Conservation (phyloP, 257 asterid species). For the Penstemon eatonii region DNA sequence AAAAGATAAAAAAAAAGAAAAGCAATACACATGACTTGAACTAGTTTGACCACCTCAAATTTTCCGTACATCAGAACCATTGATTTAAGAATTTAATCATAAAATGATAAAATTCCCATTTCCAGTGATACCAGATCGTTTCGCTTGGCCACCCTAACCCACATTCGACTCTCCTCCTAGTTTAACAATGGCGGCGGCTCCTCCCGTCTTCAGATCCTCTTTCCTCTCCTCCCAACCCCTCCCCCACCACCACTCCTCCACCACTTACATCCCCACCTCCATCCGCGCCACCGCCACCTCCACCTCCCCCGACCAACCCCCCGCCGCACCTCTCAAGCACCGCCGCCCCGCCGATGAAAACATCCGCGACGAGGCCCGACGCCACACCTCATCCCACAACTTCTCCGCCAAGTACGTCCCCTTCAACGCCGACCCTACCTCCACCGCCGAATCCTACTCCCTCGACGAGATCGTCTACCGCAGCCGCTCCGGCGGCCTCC, state of each 20-base stretch:
- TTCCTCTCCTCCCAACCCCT: constrained; percentile 49
- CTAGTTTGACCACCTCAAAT: no score
- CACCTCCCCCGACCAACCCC: constrained; percentile 39
- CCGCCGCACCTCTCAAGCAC: constrained; percentile 39
- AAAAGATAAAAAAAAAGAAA: no score
- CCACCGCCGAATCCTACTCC: constrained; percentile 60
- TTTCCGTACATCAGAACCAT: no score
- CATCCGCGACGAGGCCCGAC: constrained; percentile 88
- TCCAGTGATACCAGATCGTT: no score
- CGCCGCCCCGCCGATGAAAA: constrained; percentile 73
- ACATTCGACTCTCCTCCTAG: constrained; percentile 20
- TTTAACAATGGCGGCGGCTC: constrained; percentile 72
- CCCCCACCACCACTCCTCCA: constrained; percentile 31
- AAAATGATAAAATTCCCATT: no score
- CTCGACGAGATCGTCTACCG: constrained; percentile 83
- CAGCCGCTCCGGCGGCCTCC: constrained; percentile 80
- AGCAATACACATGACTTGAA: no score
- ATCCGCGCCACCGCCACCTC: constrained; percentile 50
- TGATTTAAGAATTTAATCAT: no score
- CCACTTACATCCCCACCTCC: constrained; percentile 26
- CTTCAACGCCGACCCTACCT: constrained; percentile 51
- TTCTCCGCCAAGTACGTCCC: constrained; percentile 81
- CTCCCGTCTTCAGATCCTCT: constrained; percentile 62
- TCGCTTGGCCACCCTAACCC: neutral
- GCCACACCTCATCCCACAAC: constrained; percentile 52